Evolutionary conservation across 305 asterid genomes (phyloP), one percentile per base, ranked within the genome.

Genomic region (Plantago coronopus): DNA sequence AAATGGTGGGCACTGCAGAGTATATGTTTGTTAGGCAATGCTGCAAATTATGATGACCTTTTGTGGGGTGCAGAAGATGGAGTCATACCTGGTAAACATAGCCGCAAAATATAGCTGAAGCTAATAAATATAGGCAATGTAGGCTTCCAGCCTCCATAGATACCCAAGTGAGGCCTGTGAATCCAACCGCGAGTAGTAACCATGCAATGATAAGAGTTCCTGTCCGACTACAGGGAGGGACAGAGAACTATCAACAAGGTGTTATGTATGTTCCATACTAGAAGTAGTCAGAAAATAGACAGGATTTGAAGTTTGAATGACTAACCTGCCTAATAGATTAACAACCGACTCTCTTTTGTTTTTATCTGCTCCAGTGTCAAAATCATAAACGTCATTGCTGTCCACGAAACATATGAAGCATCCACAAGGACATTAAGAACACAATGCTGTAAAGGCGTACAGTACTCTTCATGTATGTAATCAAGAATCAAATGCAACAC

Each of bases 331-430:
- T 59, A 76, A 53, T 55, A 89, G 73, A 67, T 85, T 93, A 48
- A 93, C 98, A 59, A 89, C 94, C 2, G 98, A 93, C 78, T 93
- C 98, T 74, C 82, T 87, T 94, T 93, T 93, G 82, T 93, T 82
- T 73, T 69, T 77, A 78, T 93, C 98, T n/a, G 96, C 98, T 77
- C 98, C 97, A 21, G 88, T 73, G 68, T 87, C 97, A 74, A 82
- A 89, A 87, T 89, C 98, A 66, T 86, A 86, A 45, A 84, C 96
- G 62, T 91, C 97, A 61, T 91, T 91, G 96, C 98, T 89, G 96
- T 67, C 70, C 77, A 76, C 34, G 65, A 65, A 58, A 57, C 64
- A 73, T 48, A 55, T 50, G 57, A 61, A 68, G 45, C 48, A 69
- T 43, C 51, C 31, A 67, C 54, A 43, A 63, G 29, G 19, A 60